Evolutionary conservation across 768 basidiomycete genomes (phyloP), one percentile per base, ranked within the genome.

Genomic region (Fistulinella prunicolor): DNA sequence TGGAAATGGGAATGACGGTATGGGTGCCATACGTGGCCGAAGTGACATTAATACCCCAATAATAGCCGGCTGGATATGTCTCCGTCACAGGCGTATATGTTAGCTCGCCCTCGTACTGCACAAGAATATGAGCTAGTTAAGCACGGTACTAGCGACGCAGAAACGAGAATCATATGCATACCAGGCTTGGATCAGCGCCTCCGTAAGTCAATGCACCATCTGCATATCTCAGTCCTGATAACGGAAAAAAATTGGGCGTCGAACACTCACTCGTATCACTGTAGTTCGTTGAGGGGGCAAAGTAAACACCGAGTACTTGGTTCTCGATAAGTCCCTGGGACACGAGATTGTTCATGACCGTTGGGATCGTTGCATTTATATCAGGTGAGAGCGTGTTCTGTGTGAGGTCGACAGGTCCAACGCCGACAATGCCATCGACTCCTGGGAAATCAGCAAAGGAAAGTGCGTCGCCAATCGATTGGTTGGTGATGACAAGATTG

Each of bases 1-100:
- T 53, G n/a, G 61, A 59, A 5, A 26, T 22, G 5, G 50, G 40
- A 12, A 67, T 60, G 29, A 58, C 20, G 5, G 38, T 39, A 6
- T 39, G 21, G 6, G n/a, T 14, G 23, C 60, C 57, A 26, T 53
- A 64, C 2, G 57, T 51, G 7, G 26, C 34, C 10, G 22, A 48
- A 8, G 56, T 60, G 38, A 67, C 41, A 26, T 67, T 54, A 35
- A 68, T 57, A 9, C 67, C 67, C 67, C 68, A 68, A 51, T 36
- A 68, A 8, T 2, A 9, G 16, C 45, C 29, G 2, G 67, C 48
- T 7, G 66, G 64, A 10, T 3, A 30, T 20, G 62, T 69, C 26
- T 19, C 4, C 30, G 69, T 70, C 42, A 67, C 30, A 14, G 58
- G 65, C 28, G 35, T 40, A 49, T 62, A 63, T 2, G 49, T 58